Conservation (phyloP, 1,284 basidiomycete genomes). For the Marasmius fiardii region DNA sequence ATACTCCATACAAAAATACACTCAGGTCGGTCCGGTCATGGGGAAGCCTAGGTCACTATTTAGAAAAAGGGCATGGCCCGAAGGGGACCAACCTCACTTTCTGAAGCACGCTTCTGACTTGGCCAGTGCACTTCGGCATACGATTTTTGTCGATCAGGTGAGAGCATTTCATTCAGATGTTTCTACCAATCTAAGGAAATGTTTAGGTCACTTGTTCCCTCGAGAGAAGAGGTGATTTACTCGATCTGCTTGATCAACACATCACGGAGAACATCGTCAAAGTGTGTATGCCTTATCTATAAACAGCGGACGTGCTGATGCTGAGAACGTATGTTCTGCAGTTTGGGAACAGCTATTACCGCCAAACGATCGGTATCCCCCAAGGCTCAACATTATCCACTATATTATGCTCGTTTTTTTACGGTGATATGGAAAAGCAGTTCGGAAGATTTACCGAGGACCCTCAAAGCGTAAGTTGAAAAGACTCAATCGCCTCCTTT, state of each 20-base stretch:
- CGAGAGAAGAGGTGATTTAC: conserved; percentile 55
- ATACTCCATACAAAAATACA: conserved; percentile 66
- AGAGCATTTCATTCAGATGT: not conserved
- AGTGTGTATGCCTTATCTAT: too few species aligned
- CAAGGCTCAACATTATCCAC: conserved; percentile 93
- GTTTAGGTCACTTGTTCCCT: conserved; percentile 59
- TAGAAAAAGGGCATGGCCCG: conserved; percentile 58
- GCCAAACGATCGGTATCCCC: conserved; percentile 90
- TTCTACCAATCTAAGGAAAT: not conserved
- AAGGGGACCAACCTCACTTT: conserved; percentile 66
- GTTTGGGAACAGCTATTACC: conserved; percentile 78
- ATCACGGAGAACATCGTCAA: conserved; percentile 92
- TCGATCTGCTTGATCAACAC: conserved; percentile 82
- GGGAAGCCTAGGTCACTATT: conserved; percentile 56
- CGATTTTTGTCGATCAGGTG: conserved; percentile 86
- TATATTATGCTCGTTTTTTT: conserved; percentile 90
- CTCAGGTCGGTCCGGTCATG: conserved; percentile 48
- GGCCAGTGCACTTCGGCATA: conserved; percentile 66
- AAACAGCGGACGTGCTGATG: too few species aligned
- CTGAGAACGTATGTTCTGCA: conserved; percentile 33
- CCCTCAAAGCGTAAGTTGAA: conserved; percentile 53
- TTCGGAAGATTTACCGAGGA: conserved; percentile 60
- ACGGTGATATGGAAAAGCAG: conserved; percentile 81
- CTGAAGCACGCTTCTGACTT: conserved; percentile 63
- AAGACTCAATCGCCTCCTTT: not conserved